Evolutionary conservation across 768 basidiomycete species (phyloP).

Genomic region (Cystoderma amianthinum): DNA sequence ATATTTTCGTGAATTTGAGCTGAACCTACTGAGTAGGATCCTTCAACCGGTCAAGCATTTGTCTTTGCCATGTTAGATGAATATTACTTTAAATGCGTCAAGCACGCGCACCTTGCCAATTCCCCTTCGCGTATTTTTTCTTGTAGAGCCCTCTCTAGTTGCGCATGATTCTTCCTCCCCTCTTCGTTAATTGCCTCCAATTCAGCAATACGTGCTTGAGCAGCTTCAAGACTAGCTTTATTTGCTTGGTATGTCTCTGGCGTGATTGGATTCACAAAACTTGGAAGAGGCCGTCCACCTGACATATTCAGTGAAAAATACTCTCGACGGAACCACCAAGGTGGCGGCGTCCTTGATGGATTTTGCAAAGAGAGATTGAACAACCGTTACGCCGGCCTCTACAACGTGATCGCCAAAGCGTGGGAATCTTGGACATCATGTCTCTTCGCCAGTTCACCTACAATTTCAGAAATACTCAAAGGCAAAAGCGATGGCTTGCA

Average conservation of each 20-base stretch:
- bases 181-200: slow-evolving; percentile 33
- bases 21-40: background rate
- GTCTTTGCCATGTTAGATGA: slow-evolving; percentile 2
- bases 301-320: too few relatives aligned
- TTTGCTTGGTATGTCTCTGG: slow-evolving; percentile 23
- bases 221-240: slow-evolving; percentile 17
- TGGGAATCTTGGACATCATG: slow-evolving; percentile 13
- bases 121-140: slow-evolving; percentile 33
- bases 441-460: slow-evolving; percentile 13
- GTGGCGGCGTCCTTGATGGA: too few relatives aligned
- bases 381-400: slow-evolving; percentile 1
- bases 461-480: slow-evolving; percentile 8
- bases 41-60: background rate
- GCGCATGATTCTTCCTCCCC: slow-evolving; percentile 19
- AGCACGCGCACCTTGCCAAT: slow-evolving; percentile 29
- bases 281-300: too few relatives aligned
- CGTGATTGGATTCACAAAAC: slow-evolving; percentile 12
- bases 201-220: slow-evolving; percentile 22
- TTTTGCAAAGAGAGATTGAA: background rate
- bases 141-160: slow-evolving; percentile 22
- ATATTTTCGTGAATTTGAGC: too few relatives aligned
- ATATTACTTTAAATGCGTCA: background rate
- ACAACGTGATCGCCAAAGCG: slow-evolving; percentile 1
- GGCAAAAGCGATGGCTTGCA: slow-evolving; percentile 34
- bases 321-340: too few relatives aligned